Conservation (phyloP, 805 yeast genomes). For the Wilhelminamyces savonicus region DNA sequence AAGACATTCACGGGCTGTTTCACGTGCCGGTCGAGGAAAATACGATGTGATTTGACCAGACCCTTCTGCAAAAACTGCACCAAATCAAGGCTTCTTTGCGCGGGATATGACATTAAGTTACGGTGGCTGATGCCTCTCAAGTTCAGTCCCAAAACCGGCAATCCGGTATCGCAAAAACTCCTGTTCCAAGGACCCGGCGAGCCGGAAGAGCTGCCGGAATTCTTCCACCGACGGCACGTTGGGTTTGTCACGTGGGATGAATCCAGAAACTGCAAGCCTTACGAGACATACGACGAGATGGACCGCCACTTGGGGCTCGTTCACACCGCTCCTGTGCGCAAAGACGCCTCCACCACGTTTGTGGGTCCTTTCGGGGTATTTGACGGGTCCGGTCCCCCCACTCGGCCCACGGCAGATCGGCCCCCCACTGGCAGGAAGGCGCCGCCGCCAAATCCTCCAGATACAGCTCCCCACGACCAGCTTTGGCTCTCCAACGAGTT, state of each 20-base stretch:
- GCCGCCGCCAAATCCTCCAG: too few relatives aligned
- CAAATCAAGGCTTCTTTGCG: slow-evolving; percentile 62
- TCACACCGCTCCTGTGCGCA: slow-evolving; percentile 38
- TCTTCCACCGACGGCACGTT: slow-evolving; percentile 63
- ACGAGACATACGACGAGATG: slow-evolving; percentile 75
- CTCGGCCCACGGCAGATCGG: background rate
- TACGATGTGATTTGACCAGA: slow-evolving; percentile 67
- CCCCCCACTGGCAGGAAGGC: too few relatives aligned
- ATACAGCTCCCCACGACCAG: slow-evolving; percentile 35
- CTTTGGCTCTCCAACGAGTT: slow-evolving; percentile 70
- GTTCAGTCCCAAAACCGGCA: slow-evolving; percentile 21
- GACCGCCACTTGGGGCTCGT: slow-evolving; percentile 59
- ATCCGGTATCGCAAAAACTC: slow-evolving; percentile 21
- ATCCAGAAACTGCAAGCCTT: slow-evolving; percentile 38
- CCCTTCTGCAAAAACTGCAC: slow-evolving; percentile 72
- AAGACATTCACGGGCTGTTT: slow-evolving; percentile 87
- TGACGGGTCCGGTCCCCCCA: background rate
- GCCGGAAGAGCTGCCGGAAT: slow-evolving; percentile 30
- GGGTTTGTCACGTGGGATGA: slow-evolving; percentile 71
- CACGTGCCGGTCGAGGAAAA: slow-evolving; percentile 76
- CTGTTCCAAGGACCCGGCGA: too few relatives aligned
- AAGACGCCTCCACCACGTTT: slow-evolving; percentile 44
- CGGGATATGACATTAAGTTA: slow-evolving; percentile 77
- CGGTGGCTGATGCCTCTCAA: slow-evolving; percentile 62
- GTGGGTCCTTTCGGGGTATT: slow-evolving; percentile 86